Conservation (phyloP, 2,329 filamentous ascomycete species). For the Cladobotryum protrusum region DNA sequence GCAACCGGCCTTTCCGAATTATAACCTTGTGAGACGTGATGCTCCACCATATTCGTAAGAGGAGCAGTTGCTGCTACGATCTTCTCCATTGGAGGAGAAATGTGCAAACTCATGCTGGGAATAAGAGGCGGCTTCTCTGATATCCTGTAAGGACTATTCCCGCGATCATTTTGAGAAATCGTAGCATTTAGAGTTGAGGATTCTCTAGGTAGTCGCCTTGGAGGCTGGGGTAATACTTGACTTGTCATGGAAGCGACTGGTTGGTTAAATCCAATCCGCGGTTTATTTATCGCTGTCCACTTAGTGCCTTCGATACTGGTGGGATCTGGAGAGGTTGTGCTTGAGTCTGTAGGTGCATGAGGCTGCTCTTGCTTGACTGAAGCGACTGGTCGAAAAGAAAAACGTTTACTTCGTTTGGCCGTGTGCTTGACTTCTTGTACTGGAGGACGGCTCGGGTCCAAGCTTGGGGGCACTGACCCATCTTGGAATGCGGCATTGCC, state of each 20-base stretch:
- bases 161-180: not conserved
- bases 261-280: too few relatives aligned
- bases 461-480: not conserved
- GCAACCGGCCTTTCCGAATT: too few relatives aligned
- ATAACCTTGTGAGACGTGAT: not conserved
- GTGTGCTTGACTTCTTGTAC: slow-evolving; percentile 4
- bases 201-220: not conserved
- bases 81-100: not conserved
- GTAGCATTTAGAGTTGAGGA: not conserved
- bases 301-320: not conserved
- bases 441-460: not conserved
- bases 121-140: not conserved
- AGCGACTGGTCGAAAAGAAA: not conserved
- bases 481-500: not conserved
- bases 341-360: not conserved
- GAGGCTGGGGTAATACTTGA: not conserved
- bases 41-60: not conserved
- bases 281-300: not conserved
- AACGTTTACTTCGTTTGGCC: slow-evolving; percentile 9
- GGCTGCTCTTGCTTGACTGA: not conserved
- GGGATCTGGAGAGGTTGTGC: not conserved
- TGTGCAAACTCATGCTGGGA: too few relatives aligned
- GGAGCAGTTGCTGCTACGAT: not conserved
- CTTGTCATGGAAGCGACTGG: not conserved
- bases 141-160: not conserved